phyloP scores from a whole-genome alignment of 2,329 filamentous ascomycete species.

The Phyllosticta capitalensis region DNA sequence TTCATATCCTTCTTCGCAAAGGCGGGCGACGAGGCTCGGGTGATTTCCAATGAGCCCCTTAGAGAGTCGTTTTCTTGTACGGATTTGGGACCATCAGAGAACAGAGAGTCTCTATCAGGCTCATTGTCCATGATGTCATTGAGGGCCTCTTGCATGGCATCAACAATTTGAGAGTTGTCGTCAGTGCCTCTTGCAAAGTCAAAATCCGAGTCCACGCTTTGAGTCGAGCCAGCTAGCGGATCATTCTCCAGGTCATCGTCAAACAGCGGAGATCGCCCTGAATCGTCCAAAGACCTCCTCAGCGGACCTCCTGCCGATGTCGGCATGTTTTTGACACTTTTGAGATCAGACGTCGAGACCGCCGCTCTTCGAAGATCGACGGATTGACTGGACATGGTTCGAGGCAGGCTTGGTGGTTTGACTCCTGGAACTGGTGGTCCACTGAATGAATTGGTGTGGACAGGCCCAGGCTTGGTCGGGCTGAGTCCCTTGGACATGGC shows the following conservation, averaged over 20 bases:
- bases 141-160: conserved; percentile 85
- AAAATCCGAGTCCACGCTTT: conserved; percentile 69
- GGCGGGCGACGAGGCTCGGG: conserved; percentile 35
- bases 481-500: conserved; percentile 20
- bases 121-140: conserved; percentile 86
- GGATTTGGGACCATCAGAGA: conserved; percentile 45
- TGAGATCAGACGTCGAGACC: conserved; percentile 52
- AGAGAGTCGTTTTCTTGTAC: conserved; percentile 53
- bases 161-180: conserved; percentile 71
- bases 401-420: conserved; percentile 26
- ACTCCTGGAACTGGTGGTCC: conserved; percentile 27
- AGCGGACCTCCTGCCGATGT: conserved; percentile 37
- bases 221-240: conserved; percentile 63
- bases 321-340: conserved; percentile 36
- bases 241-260: conserved; percentile 74
- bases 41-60: conserved; percentile 52
- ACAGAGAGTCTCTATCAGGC: conserved; percentile 55
- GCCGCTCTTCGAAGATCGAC: conserved; percentile 50
- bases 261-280: conserved; percentile 52
- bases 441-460: neutral
- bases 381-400: conserved; percentile 38
- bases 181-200: conserved; percentile 37
- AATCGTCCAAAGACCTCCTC: conserved; percentile 64
- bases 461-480: conserved; percentile 4
- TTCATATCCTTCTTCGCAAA: conserved; percentile 32